These are phyloP conservation scores for Penicillium hesseltinei DNA, from an alignment of 2,329 filamentous ascomycete species.

Conservation along the genomic window DNA sequence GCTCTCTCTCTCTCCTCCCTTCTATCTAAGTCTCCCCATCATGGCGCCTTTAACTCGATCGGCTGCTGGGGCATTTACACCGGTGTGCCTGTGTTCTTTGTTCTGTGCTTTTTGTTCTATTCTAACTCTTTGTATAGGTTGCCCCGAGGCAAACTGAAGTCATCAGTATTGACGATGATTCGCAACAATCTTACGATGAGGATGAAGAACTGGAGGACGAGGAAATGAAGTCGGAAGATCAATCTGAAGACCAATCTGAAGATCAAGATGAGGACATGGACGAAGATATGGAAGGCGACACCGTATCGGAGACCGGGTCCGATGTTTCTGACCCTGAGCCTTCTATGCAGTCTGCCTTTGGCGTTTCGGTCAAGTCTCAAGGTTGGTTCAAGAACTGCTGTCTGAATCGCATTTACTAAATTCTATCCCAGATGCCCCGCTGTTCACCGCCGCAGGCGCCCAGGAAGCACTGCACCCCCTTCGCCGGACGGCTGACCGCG, in stretches of 20 bases:
- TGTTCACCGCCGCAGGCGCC: constrained; percentile 48
- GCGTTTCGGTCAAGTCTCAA: constrained; percentile 11
- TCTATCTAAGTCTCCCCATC: constrained; percentile 18
- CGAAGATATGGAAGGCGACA: constrained; percentile 32
- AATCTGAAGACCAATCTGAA: constrained; percentile 12
- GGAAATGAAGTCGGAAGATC: constrained; percentile 16
- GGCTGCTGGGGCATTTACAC: constrained; percentile 20
- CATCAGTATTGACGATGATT: constrained; percentile 42
- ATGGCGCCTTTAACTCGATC: constrained; percentile 44
- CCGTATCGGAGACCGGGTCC: constrained; percentile 27
- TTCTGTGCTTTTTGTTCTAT: constrained; percentile 4
- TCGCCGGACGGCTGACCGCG: constrained; percentile 64
- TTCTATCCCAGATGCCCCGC: constrained; percentile 25
- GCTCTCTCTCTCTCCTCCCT: constrained; percentile 20
- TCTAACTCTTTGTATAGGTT: constrained; percentile 19
- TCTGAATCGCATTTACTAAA: constrained; percentile 10
- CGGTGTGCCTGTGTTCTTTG: constrained; percentile 13
- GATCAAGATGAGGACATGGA: constrained; percentile 27
- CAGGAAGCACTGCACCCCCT: constrained; percentile 58
- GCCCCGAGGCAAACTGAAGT: constrained; percentile 34
- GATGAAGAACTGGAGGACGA: constrained; percentile 27
- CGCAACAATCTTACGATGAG: constrained; percentile 28
- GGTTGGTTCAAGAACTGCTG: constrained; percentile 9
- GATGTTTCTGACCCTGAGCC: constrained; percentile 27
- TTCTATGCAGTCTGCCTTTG: constrained; percentile 17